Base-by-base conservation (phyloP, 768 basidiomycete genomes). In the Trametopsis cervina region DNA sequence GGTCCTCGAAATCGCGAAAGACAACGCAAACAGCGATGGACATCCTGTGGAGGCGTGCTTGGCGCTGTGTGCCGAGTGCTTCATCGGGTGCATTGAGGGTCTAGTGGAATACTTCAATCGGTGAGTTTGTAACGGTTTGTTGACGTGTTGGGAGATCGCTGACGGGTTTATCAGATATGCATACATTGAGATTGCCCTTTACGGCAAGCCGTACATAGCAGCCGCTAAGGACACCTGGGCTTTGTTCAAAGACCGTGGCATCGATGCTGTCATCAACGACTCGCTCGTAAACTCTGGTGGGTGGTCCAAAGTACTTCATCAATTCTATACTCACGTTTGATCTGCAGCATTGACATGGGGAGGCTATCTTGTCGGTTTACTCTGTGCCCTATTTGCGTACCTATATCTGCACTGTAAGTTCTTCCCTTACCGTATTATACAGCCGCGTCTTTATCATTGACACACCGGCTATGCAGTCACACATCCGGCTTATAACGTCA, bases 221-320 rank as follows among this genome's bases (percentile, higher is more conserved):
- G 89, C 89, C 23, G 87, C 89, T 0, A 89, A 85, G 62, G 87
- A 89, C 61, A 89, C 90, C 0, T 92, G 85, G 85, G 73, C 75
- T 27, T 61, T 89, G 46, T 78, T 88, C 66, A 77, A 76, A 59
- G 83, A 89, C 57, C 76, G 86, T 47, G 88, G 83, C 57, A 83
- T 91, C 53, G 87, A 89, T 60, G 85, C 85, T 10, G 68, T 92
- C 9, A 74, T 91, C 54, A 90, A 92, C 57, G 89, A 92, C 60
- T 86, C 83, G 1, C 71, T 92, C 15, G 83, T 90, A 43, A 76
- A 81, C 52, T 85, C 86, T 71, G n/a, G n/a, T 82, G 83, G 85
- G 58, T 65, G 82, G 65, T n/a, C 17, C 17, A n/a, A n/a, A 4
- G 42, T 22, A 20, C 4, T 11, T 49, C 21, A 41, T 54, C 39